Percentiles rank a stretch among this genome's conserved stretches.
These are phyloP conservation scores for Melaleuca alternifolia DNA, from an alignment of 345 rosid genomes.

Conservation along the genomic window DNA sequence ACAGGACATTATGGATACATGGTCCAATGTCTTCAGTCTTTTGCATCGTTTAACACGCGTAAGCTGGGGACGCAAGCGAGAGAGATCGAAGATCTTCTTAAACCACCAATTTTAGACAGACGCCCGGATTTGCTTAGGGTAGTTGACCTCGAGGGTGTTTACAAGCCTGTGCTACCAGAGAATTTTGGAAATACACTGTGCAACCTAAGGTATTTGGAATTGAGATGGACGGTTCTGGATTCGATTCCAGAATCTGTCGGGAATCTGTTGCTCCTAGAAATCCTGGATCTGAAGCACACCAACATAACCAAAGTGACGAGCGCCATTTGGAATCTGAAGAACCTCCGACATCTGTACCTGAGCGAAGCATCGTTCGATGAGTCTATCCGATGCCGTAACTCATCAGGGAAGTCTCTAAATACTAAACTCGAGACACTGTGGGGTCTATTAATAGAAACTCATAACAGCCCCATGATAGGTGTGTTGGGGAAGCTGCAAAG, in stretches of 20 bases:
- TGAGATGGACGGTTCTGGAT: conserved; percentile 15
- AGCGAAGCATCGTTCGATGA: not conserved
- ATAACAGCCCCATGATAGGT: not conserved
- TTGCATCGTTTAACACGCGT: not conserved
- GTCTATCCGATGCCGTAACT: not conserved
- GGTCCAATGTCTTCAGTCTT: conserved; percentile 6
- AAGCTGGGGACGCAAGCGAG: conserved; percentile 1
- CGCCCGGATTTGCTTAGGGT: conserved; percentile 1
- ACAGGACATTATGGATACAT: too few relatives aligned
- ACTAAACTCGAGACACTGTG: conserved; percentile 12
- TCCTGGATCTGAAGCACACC: conserved; percentile 29
- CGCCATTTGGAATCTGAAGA: conserved; percentile 7
- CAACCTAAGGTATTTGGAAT: conserved; percentile 15
- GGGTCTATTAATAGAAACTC: conserved; percentile 16
- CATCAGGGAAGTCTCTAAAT: too few relatives aligned
- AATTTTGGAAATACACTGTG: conserved; percentile 4
- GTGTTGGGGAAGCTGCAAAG: not conserved
- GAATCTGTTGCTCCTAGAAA: conserved; percentile 16
- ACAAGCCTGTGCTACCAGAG: conserved; percentile 15
- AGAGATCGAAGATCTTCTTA: conserved; percentile 1
- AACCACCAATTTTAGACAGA: not conserved
- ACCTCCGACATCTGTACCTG: conserved; percentile 16
- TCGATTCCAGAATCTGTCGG: conserved; percentile 12
- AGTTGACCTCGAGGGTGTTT: conserved; percentile 20
- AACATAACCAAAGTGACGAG: conserved; percentile 7